Evolutionary conservation across 441 rosid species (phyloP), one percentile per base, ranked within the genome.

Genomic region (Populus hybrid): DNA sequence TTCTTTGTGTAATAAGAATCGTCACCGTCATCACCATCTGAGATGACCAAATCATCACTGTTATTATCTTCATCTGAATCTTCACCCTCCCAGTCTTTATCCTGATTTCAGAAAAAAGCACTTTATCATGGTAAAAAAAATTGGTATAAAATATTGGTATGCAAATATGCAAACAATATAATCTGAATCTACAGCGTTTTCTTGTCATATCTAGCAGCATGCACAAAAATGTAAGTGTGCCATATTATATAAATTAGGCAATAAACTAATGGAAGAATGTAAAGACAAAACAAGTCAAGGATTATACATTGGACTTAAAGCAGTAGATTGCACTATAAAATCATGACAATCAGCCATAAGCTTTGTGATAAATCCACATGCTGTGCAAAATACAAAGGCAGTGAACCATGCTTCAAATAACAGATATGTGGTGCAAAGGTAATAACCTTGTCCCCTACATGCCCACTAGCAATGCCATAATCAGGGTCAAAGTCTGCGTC

Each of bases 401-500:
- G 28, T 3, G 24, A 18, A 5, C 69, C 30, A 66, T 26, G 30
- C 69, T 66, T 24, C 28, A 66, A n/a, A 9, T 42, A 46, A 50
- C 36, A 75, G 28, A 35, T 42, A 75, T 16, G 28, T 24, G 7
- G 35, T 30, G 12, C 34, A 78, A 38, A 4, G 46, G 71, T 6
- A 32, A 74, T 80, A 72, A 95, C 99, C 99, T 94, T 89, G 75
- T 79, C 89, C 69, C 80, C 82, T 35, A 81, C 46, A 65, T 75
- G 87, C 75, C 75, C 82, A 65, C 86, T 83, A 28, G 83, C 73
- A 70, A 74, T 87, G 79, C 87, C 90, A 77, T 83, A 84, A 78
- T 90, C 88, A 72, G 98, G 99, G 84, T 92, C 97, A 82, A 94
- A 95, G 80, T 95, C 99, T 28, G 89, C 97, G 84, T 95, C 99